Evolutionary conservation across 805 yeast species (phyloP), one percentile per base, ranked within the genome.

Genomic region (Ogataea henricii): DNA sequence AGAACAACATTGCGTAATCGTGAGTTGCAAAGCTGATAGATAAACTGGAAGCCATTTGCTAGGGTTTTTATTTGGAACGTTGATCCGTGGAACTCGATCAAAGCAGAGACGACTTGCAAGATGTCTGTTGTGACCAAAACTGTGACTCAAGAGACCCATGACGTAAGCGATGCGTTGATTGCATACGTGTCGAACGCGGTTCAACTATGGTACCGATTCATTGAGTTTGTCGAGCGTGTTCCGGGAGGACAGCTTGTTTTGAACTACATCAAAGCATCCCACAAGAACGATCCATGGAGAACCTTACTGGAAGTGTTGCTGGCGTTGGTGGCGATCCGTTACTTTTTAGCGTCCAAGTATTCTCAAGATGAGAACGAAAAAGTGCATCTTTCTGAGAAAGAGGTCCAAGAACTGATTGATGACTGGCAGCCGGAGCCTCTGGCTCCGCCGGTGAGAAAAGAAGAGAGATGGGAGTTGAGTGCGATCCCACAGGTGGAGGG

Each of bases 391-490:
- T 68, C 82, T 2, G 62, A 69, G 14, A 67, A 65, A 46, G 99
- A 92, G 60, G 75, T 89, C 29, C 92, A 91, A 57, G 92, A 86
- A 40, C 76, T 94, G 48, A 80, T 89, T 45, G 85, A 82, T 7
- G 97, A 91, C 49, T 94, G 99, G 99, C 79, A 78, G 52, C 98
- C 99, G 0, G 94, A 83, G 60, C 88, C 96, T 0, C 66, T 94
- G 36, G 89, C 86, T 4, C 74, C 77, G 23, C 76, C 78, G 1
- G 63, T 86, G 2, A 65, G 69, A 20, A 72, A 67, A 1, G 67
- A 67, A 22, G 89, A 83, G 62, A 56, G 64, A 49, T 83, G 91
- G 88, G 81, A 82, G 57, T 60, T 86, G 44, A 71, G 76, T 9
- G 68, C 82, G 12, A 73, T 84, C 39, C 96, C 96, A 3, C 71